Conservation (phyloP, 2,329 filamentous ascomycete genomes). For the Nigrospora oryzae region DNA sequence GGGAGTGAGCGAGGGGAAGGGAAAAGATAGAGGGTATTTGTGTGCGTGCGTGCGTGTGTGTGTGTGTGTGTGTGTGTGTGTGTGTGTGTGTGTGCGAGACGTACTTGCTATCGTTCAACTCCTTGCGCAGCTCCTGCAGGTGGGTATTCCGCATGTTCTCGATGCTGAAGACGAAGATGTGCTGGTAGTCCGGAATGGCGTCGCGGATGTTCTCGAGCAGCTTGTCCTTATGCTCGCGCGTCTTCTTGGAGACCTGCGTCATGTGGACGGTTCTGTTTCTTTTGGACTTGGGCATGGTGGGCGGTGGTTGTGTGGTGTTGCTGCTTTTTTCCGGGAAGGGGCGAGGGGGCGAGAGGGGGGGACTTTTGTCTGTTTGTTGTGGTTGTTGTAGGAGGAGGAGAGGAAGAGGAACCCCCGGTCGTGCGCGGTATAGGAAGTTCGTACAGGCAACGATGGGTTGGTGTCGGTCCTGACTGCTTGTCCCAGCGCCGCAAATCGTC, state of each 20-base stretch:
- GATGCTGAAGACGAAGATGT: conserved; percentile 88
- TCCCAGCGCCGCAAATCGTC: neutral
- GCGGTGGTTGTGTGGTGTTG: neutral
- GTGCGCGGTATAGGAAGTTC: too few species aligned
- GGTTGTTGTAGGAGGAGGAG: neutral
- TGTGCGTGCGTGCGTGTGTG: too few species aligned
- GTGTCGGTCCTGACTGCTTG: neutral
- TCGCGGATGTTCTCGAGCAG: conserved; percentile 86
- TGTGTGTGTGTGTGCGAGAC: too few species aligned
- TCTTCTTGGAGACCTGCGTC: conserved; percentile 88
- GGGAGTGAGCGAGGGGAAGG: too few species aligned
- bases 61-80: too few species aligned
- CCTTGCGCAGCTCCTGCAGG: conserved; percentile 79
- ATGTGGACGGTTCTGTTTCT: conserved; percentile 83
- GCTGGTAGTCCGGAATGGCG: conserved; percentile 74
- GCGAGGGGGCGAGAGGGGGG: neutral
- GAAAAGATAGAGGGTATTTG: too few species aligned
- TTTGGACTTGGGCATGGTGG: conserved; percentile 88
- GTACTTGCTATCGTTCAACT: conserved; percentile 78
- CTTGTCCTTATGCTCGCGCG: conserved; percentile 80
- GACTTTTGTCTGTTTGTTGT: neutral
- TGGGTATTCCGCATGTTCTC: conserved; percentile 99
- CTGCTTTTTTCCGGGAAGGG: too few species aligned
- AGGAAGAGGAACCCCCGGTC: neutral
- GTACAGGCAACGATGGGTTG: too few species aligned